phyloP scores from a whole-genome alignment of 306 rosid species.

The Vigna unguiculata region DNA sequence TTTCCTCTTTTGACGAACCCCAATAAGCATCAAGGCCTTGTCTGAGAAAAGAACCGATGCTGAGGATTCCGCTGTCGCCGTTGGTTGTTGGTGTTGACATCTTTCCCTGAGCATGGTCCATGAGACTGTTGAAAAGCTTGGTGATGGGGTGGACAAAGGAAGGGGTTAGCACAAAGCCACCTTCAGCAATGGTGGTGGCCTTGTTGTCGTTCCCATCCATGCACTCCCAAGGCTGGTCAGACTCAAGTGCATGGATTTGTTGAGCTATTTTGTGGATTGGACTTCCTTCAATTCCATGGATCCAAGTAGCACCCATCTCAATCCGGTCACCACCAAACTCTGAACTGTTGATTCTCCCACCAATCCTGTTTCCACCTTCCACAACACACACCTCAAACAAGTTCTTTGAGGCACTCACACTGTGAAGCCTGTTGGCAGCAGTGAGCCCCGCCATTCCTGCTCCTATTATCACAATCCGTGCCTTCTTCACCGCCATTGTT shows the following conservation, averaged over 20 bases:
- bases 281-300: constrained; percentile 94
- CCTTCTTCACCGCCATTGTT: constrained; percentile 77
- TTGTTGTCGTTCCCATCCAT: constrained; percentile 74
- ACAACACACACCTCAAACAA: constrained; percentile 82
- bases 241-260: constrained; percentile 69
- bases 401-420: constrained; percentile 53
- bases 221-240: constrained; percentile 93
- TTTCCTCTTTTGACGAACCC: constrained; percentile 47
- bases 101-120: constrained; percentile 72
- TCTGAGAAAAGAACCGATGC: constrained; percentile 68
- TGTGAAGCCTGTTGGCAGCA: constrained; percentile 87
- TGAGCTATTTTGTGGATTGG: constrained; percentile 82
- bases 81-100: constrained; percentile 15
- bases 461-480: constrained; percentile 84
- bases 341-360: constrained; percentile 86
- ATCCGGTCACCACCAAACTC: constrained; percentile 89
- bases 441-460: constrained; percentile 98
- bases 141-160: constrained; percentile 68
- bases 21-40: constrained; percentile 63
- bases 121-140: constrained; percentile 69
- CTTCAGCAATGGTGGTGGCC: constrained; percentile 73
- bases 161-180: constrained; percentile 58
- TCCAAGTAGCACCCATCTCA: constrained; percentile 99
- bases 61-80: constrained; percentile 47
- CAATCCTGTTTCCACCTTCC: constrained; percentile 88